Base-by-base conservation (phyloP, 148 eudicot genomes). In the Vaccinium darrowii region DNA sequence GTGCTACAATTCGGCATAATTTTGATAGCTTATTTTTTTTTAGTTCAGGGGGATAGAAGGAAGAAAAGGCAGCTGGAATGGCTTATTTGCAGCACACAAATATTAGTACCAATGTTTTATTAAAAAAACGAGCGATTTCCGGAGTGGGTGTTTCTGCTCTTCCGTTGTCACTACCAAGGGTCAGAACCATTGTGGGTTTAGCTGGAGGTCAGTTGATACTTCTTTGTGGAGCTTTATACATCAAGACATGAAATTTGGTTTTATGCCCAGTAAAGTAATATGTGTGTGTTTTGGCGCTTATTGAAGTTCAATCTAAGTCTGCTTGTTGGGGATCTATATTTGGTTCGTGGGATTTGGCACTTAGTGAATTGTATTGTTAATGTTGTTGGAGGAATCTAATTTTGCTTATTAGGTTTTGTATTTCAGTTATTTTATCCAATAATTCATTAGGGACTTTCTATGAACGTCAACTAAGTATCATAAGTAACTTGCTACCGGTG, bases 141-240 rank as follows among this genome's bases (percentile, higher is more conserved):
- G 30, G 49, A 21, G 49, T 67, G 84, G 84, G 77, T 69, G 53
- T 81, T 43, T 81, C 77, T 15, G 23, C 84, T 69, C 15, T 82
- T 69, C 62, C 84, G 25, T 43, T 53, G 10, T 30, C 76, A 10
- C 76, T 50, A 18, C 78, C 78, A 1, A 51, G 49, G 53, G 30
- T 72, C 77, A 52, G 62, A 69, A 73, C 25, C n/a, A 49, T 67
- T 49, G 58, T 23, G 33, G 84, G 58, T 82, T 82, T 69, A 4
- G 10, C 25, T 49, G 52, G n/a, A 82, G 63, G 84, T 82, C 7
- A 51, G 77, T 82, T 81, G 27, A n/a, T 36, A 18, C 8, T 43
- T 75, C 25, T 76, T 49, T 19, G 79, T 10, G 13, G 25, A 47
- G 15, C 21, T 76, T 43, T 21, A 8, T 82, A 21, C 58, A 6